Conservation (phyloP, 2,329 filamentous ascomycete species). For the Aspergillus costaricaensis region DNA sequence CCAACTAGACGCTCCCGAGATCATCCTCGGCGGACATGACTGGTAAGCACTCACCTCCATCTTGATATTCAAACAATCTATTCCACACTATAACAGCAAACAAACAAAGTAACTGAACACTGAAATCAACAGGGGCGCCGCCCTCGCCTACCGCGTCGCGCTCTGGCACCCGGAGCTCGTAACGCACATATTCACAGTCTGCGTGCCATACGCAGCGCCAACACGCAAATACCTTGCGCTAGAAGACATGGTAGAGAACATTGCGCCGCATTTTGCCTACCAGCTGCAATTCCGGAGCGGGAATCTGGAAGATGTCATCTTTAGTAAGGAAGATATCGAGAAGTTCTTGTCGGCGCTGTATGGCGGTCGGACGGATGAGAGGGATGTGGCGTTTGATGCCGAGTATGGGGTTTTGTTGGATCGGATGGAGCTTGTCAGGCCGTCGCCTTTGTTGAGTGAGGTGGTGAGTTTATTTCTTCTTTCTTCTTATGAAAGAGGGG, state of each 20-base stretch:
- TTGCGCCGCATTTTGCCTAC: constrained; percentile 73
- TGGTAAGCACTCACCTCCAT: constrained; percentile 52
- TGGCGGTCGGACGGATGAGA: constrained; percentile 62
- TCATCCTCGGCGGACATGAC: constrained; percentile 89
- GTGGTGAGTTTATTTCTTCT: constrained; percentile 48
- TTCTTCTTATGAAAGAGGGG: neutral
- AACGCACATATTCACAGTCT: constrained; percentile 74
- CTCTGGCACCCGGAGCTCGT: constrained; percentile 74
- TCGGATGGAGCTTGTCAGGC: constrained; percentile 59
- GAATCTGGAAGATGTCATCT: constrained; percentile 62
- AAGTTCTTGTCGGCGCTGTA: constrained; percentile 72
- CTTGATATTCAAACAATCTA: no score
- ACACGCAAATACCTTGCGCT: constrained; percentile 55
- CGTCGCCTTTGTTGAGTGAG: constrained; percentile 61
- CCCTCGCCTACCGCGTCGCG: constrained; percentile 71
- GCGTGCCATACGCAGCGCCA: constrained; percentile 71
- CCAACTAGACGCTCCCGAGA: constrained; percentile 56
- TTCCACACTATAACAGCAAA: no score
- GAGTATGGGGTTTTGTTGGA: constrained; percentile 66
- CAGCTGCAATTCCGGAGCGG: constrained; percentile 76
- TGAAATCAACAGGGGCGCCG: constrained; percentile 63
- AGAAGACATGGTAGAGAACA: constrained; percentile 59
- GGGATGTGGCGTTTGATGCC: constrained; percentile 61
- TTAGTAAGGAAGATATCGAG: constrained; percentile 63
- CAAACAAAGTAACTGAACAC: neutral